A percentile compares a stretch with the other conserved stretches of the same genome.
phyloP scores from a whole-genome alignment of 768 basidiomycete species.

The Leccinellum luteum region DNA sequence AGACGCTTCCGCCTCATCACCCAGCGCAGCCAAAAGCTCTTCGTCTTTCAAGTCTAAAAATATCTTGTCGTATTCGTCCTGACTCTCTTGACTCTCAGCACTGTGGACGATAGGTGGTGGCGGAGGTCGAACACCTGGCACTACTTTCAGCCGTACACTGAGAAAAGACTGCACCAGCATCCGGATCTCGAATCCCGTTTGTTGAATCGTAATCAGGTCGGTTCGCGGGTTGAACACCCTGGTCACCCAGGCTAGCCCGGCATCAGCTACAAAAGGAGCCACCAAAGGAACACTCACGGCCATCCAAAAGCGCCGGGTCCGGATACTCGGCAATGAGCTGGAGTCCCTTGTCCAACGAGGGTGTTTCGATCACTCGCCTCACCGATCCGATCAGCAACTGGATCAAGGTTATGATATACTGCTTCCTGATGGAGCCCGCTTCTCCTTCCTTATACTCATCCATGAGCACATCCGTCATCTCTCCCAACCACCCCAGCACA shows the following conservation, averaged over 20 bases:
- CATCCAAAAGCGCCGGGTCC: conserved; percentile 55
- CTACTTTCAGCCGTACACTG: conserved; percentile 45
- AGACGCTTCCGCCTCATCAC: conserved; percentile 30
- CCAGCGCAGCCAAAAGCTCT: conserved; percentile 53
- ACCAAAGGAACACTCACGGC: conserved; percentile 38
- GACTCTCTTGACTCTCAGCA: conserved; percentile 63
- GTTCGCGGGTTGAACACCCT: conserved; percentile 46
- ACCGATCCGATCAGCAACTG: conserved; percentile 56
- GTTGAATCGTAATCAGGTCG: conserved; percentile 39
- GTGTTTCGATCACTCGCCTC: conserved; percentile 46
- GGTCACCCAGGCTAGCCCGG: conserved; percentile 53
- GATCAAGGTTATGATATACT: conserved; percentile 39
- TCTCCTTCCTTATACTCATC: conserved; percentile 47
- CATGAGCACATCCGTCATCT: conserved; percentile 54
- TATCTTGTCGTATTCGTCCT: conserved; percentile 67
- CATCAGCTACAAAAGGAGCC: conserved; percentile 6
- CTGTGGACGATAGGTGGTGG: conserved; percentile 28
- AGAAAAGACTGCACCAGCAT: conserved; percentile 60
- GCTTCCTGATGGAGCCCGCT: conserved; percentile 21
- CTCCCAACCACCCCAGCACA: conserved; percentile 61
- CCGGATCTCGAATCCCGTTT: conserved; percentile 55
- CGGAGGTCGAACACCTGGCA: conserved; percentile 41
- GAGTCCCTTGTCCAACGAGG: conserved; percentile 36
- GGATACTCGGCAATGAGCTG: conserved; percentile 49
- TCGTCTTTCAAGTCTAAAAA: conserved; percentile 64